A percentile compares a stretch with the other conserved stretches of the same genome.
Conservation (phyloP, 2,329 filamentous ascomycete species). For the Hypomyces rosellus region DNA sequence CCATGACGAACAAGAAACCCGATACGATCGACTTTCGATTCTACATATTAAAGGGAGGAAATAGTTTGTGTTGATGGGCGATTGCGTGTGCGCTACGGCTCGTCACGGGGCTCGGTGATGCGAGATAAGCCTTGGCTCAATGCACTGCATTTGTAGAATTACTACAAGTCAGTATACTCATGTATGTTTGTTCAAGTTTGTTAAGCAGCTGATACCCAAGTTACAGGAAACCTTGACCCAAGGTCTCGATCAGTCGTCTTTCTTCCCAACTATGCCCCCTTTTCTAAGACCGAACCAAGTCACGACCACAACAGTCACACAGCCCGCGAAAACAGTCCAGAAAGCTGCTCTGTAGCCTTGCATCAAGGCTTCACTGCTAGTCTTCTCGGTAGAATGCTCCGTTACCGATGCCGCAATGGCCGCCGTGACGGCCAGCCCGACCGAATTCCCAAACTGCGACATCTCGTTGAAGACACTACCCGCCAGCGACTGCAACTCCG, state of each 20-base stretch:
- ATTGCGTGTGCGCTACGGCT: no score
- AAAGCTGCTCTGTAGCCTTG: constrained; percentile 46
- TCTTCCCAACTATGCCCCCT: constrained; percentile 44
- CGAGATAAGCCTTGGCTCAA: no score
- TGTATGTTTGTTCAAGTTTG: no score
- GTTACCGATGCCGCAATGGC: constrained; percentile 42
- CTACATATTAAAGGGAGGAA: no score
- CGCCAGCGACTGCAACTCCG: constrained; percentile 49
- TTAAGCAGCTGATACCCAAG: no score
- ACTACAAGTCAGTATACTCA: no score
- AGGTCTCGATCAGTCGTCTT: constrained; percentile 25
- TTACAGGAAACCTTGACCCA: no score
- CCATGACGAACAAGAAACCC: no score
- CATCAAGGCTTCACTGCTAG: constrained; percentile 33
- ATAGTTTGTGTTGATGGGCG: no score
- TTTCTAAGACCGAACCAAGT: constrained; percentile 36
- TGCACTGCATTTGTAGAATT: no score
- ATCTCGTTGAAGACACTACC: constrained; percentile 56
- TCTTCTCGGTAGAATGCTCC: constrained; percentile 25
- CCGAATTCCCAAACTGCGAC: constrained; percentile 48
- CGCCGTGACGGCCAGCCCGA: constrained; percentile 46
- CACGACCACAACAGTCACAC: constrained; percentile 29
- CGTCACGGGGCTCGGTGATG: no score
- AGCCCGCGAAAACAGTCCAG: constrained; percentile 43
- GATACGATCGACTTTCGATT: no score